phyloP scores from a whole-genome alignment of 192 early-diverging fungal species.

The Pecoramyces ruminantium region DNA sequence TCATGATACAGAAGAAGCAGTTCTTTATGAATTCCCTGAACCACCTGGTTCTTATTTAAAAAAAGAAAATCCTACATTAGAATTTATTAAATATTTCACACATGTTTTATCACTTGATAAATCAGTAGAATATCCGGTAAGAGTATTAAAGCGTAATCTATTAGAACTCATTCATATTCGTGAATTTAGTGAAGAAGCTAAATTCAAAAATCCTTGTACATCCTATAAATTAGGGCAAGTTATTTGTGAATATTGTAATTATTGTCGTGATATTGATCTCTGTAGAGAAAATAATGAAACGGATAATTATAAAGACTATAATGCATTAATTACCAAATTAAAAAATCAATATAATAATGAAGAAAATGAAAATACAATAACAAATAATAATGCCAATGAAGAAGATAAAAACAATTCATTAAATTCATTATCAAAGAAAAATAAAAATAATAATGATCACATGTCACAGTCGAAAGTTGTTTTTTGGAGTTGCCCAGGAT shows the following conservation, averaged over 20 bases:
- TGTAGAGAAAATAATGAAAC: constrained; percentile 51
- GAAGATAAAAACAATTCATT: neutral
- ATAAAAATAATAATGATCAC: neutral
- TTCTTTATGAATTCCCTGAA: neutral
- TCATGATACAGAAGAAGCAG: neutral
- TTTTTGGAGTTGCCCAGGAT: constrained; percentile 59
- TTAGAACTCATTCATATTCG: constrained; percentile 51
- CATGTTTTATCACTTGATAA: constrained; percentile 54
- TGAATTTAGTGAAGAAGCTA: constrained; percentile 65
- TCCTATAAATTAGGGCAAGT: constrained; percentile 58
- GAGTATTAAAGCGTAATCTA: constrained; percentile 62
- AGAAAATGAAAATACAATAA: too few relatives aligned
- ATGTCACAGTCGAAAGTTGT: neutral
- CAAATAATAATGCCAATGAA: constrained; percentile 7
- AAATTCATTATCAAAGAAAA: too few relatives aligned
- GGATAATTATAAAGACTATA: neutral
- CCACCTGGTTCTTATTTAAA: neutral
- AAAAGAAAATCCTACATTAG: constrained; percentile 1
- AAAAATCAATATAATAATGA: constrained; percentile 1
- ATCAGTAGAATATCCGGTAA: constrained; percentile 55
- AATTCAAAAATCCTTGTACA: constrained; percentile 72
- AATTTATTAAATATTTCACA: constrained; percentile 25
- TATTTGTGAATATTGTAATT: constrained; percentile 77
- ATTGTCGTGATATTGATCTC: constrained; percentile 75
- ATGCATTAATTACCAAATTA: constrained; percentile 23